phyloP scores from a whole-genome alignment of 1,139 yeast species.

The Magnusiomyces fungicola region DNA sequence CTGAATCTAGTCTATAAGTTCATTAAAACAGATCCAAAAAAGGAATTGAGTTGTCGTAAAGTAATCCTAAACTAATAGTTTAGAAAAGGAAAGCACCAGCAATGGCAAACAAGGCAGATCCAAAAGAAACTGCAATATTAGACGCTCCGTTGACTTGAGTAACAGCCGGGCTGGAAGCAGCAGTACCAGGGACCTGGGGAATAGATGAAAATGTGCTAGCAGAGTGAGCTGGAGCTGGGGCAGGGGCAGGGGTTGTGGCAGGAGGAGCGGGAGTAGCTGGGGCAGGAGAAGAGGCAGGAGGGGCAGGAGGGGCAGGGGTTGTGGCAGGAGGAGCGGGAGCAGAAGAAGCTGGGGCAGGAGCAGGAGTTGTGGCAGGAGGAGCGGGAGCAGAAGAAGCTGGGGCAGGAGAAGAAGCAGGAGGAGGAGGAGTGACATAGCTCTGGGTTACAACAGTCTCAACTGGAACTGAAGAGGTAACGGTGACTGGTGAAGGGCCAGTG shows the following conservation, averaged over 20 bases:
- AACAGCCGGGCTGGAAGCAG: not conserved
- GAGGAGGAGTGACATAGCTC: not conserved
- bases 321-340: not conserved
- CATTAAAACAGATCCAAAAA: no score
- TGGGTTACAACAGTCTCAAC: slow-evolving; percentile 1
- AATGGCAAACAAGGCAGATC: slow-evolving; percentile 4
- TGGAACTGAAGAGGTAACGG: not conserved
- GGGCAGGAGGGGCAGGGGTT: not conserved
- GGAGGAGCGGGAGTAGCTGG: not conserved
- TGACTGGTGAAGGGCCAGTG: not conserved
- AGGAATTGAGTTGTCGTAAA: no score
- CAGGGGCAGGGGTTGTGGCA: not conserved
- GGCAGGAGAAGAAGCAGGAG: not conserved
- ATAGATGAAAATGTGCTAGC: not conserved
- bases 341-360: not conserved
- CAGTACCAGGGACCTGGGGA: not conserved
- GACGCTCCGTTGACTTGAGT: slow-evolving; percentile 5
- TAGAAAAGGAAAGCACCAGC: slow-evolving; percentile 5
- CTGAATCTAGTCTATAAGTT: no score
- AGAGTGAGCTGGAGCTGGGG: not conserved
- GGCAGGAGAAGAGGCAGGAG: not conserved
- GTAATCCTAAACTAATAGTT: no score
- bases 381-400: not conserved
- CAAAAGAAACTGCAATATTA: not conserved
- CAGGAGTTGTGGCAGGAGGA: not conserved